Percentiles rank a stretch among this genome's conserved stretches.
These are phyloP conservation scores for Candida mesenterica DNA, from an alignment of 1,139 yeast genomes.

Conservation along the genomic window DNA sequence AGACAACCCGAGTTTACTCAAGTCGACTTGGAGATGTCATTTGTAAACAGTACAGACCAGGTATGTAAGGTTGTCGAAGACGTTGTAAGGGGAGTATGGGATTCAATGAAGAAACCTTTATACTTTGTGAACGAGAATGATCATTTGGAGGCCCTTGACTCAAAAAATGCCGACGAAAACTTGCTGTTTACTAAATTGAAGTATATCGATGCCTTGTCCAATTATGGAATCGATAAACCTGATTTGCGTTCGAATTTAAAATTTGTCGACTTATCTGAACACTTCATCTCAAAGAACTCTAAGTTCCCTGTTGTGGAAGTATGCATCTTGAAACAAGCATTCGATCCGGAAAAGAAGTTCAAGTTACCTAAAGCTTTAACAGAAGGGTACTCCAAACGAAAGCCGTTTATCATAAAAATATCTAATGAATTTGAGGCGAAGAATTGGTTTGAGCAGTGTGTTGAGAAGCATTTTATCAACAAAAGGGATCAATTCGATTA, in stretches of 20 bases:
- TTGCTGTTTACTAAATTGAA: slow-evolving; percentile 45
- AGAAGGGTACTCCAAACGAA: slow-evolving; percentile 57
- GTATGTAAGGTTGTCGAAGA: slow-evolving; percentile 66
- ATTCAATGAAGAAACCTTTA: slow-evolving; percentile 38
- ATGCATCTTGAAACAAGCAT: slow-evolving; percentile 56
- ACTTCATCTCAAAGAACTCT: slow-evolving; percentile 33
- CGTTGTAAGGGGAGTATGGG: slow-evolving; percentile 59
- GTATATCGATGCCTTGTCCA: slow-evolving; percentile 66
- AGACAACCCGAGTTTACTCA: slow-evolving; percentile 98
- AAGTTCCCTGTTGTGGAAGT: slow-evolving; percentile 71
- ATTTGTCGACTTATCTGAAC: slow-evolving; percentile 48
- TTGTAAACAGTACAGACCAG: slow-evolving; percentile 61
- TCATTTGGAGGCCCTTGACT: slow-evolving; percentile 21
- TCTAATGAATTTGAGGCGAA: slow-evolving; percentile 32
- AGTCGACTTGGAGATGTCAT: slow-evolving; percentile 91
- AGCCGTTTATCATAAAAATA: slow-evolving; percentile 57
- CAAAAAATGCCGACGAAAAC: slow-evolving; percentile 10
- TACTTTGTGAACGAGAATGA: slow-evolving; percentile 31
- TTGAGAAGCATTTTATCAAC: slow-evolving; percentile 29
- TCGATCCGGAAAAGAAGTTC: slow-evolving; percentile 31
- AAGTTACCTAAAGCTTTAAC: slow-evolving; percentile 38
- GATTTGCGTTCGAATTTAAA: slow-evolving; percentile 67
- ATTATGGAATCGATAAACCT: slow-evolving; percentile 93
- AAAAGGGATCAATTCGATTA: slow-evolving; percentile 17
- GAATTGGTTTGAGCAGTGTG: slow-evolving; percentile 43